Evolutionary conservation across 2,329 filamentous ascomycete genomes (phyloP).

Genomic region (Colletotrichum tamarilloi): DNA sequence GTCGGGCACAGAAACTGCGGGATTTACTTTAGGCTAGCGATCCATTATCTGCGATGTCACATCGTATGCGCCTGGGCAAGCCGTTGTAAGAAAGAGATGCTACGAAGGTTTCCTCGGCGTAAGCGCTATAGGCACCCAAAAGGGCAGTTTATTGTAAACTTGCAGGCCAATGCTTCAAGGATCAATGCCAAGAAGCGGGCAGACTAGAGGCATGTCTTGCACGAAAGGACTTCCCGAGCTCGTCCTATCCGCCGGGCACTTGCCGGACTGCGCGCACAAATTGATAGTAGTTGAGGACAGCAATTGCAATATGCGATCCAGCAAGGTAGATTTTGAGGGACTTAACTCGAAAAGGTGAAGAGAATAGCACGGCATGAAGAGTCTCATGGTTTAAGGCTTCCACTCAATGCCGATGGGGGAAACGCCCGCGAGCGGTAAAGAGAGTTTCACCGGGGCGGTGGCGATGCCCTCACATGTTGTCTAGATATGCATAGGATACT

Average conservation of each 20-base stretch:
- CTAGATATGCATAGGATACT: background rate
- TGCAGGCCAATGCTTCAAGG: background rate
- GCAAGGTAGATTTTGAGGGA: background rate
- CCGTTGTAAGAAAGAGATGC: background rate
- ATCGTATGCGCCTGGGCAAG: background rate
- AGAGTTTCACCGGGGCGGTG: no score
- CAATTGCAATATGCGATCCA: background rate
- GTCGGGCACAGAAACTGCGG: background rate
- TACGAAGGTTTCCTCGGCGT: conserved; percentile 6
- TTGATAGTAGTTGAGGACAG: background rate
- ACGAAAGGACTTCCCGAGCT: background rate
- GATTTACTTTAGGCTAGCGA: background rate
- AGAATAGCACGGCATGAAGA: background rate
- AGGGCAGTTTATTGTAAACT: background rate
- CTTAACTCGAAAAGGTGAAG: background rate
- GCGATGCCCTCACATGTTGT: no score
- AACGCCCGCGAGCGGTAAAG: no score
- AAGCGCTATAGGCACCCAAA: conserved; percentile 12
- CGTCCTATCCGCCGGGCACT: background rate
- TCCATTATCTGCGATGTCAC: conserved; percentile 10
- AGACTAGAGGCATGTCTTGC: background rate
- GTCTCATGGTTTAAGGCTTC: background rate
- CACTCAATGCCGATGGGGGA: no score
- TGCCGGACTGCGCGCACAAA: background rate
- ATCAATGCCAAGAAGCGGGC: conserved; percentile 7